A percentile compares a stretch with the other conserved stretches of the same genome.
Evolutionary conservation across 176 grass and related monocot species (phyloP).

Genomic region (Panicum miliaceum): DNA sequence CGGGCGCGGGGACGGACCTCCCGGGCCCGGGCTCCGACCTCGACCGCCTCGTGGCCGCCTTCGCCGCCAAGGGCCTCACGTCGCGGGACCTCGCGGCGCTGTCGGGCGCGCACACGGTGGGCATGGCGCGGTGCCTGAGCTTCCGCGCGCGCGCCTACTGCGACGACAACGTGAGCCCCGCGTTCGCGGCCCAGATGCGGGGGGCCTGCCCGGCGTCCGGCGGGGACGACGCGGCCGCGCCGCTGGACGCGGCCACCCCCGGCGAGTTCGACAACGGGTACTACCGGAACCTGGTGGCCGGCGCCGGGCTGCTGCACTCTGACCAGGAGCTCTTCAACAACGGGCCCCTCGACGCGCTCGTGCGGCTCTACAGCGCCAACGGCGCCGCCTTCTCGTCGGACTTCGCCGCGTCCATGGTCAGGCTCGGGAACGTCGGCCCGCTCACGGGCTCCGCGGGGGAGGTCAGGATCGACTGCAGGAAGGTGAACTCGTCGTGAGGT

Average conservation of each 20-base stretch:
- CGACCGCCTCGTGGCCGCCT: constrained; percentile 37
- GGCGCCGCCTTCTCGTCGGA: constrained; percentile 51
- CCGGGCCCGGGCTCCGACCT: constrained; percentile 52
- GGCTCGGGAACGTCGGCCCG: constrained; percentile 60
- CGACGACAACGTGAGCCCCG: constrained; percentile 55
- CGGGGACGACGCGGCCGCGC: constrained; percentile 44
- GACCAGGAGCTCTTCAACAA: constrained; percentile 91
- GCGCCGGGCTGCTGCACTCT: constrained; percentile 71
- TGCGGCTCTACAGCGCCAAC: constrained; percentile 62
- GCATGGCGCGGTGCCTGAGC: constrained; percentile 47
- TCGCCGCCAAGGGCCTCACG: constrained; percentile 65
- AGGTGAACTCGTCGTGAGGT: constrained; percentile 53
- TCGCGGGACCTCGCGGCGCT: constrained; percentile 62
- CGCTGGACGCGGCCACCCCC: constrained; percentile 65
- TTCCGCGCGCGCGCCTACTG: constrained; percentile 65
- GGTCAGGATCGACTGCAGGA: constrained; percentile 80
- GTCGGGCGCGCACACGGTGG: constrained; percentile 73
- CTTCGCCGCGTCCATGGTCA: constrained; percentile 69
- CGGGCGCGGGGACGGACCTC: constrained; percentile 50
- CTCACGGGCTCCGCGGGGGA: constrained; percentile 62
- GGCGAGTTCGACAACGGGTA: constrained; percentile 70
- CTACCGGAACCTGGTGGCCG: constrained; percentile 61
- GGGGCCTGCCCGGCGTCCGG: constrained; percentile 44
- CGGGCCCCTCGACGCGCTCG: constrained; percentile 54
- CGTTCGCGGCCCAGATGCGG: constrained; percentile 35